These are phyloP conservation scores for Mycena latifolia DNA, from an alignment of 768 basidiomycete genomes.

Conservation along the genomic window DNA sequence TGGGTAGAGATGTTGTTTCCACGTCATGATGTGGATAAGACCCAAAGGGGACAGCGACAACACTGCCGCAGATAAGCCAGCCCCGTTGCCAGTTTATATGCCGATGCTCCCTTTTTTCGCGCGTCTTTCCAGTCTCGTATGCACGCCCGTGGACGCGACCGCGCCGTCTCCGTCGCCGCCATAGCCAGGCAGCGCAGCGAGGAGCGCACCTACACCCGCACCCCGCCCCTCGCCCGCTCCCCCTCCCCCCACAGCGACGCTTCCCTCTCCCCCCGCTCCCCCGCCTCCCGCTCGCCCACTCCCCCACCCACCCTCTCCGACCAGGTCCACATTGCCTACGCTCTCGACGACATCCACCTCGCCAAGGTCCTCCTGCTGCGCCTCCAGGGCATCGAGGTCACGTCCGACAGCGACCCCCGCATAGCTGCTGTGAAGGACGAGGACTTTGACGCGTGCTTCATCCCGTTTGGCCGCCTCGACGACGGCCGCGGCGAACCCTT, in stretches of 20 bases:
- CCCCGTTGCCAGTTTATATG: not conserved
- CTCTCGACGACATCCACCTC: conserved; percentile 73
- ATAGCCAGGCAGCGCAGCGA: conserved; percentile 1
- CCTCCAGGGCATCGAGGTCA: conserved; percentile 72
- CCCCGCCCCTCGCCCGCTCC: conserved; percentile 21
- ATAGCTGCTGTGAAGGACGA: conserved; percentile 70
- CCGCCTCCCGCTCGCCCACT: conserved; percentile 45
- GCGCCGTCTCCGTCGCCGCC: not conserved
- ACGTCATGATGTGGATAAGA: too few species aligned
- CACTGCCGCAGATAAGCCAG: too few species aligned
- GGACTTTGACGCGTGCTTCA: conserved; percentile 62
- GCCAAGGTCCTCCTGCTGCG: conserved; percentile 74
- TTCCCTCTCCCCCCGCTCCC: conserved; percentile 53
- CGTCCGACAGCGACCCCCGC: conserved; percentile 70
- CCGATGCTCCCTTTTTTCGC: not conserved
- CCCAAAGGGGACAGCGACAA: too few species aligned
- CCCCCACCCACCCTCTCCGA: conserved; percentile 65
- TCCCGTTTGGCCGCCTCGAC: conserved; percentile 54
- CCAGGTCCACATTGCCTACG: conserved; percentile 76
- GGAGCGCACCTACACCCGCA: not conserved
- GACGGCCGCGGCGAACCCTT: conserved; percentile 26
- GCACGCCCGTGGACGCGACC: not conserved
- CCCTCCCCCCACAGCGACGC: conserved; percentile 42
- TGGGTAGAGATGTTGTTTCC: too few species aligned
- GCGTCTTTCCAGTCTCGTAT: not conserved